Conservation (phyloP, 225 moss, liverwort and hornwort genomes). For the Rhytidiadelphus loreus region DNA sequence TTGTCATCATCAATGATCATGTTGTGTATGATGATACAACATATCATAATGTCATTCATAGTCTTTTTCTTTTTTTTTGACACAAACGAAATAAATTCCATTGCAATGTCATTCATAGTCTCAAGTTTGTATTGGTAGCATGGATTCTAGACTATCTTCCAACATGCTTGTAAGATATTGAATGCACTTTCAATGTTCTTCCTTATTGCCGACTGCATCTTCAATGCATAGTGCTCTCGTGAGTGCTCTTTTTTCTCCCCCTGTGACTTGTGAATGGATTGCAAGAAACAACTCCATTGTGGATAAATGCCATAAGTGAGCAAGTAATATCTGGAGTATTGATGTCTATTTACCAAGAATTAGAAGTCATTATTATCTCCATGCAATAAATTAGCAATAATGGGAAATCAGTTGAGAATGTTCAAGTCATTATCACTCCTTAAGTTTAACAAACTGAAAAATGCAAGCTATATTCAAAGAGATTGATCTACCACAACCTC, state of each 20-base stretch:
- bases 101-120: background rate
- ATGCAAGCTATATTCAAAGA: background rate
- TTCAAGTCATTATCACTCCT: background rate
- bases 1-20: background rate
- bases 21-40: background rate
- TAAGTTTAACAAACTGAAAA: background rate
- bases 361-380: background rate
- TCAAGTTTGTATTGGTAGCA: background rate
- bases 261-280: background rate
- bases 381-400: background rate
- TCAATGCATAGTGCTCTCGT: background rate
- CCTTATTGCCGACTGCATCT: fast-evolving
- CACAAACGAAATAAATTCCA: no score
- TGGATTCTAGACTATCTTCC: background rate
- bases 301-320: background rate
- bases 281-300: background rate
- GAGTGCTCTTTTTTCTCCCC: background rate
- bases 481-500: background rate
- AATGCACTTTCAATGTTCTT: background rate
- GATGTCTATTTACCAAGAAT: background rate
- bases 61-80: no score
- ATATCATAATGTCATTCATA: background rate
- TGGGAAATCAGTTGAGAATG: fast-evolving
- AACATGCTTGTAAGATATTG: background rate
- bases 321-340: background rate